Base-by-base conservation (phyloP, 2,329 filamentous ascomycete species). In the Kalmusia sp. region DNA sequence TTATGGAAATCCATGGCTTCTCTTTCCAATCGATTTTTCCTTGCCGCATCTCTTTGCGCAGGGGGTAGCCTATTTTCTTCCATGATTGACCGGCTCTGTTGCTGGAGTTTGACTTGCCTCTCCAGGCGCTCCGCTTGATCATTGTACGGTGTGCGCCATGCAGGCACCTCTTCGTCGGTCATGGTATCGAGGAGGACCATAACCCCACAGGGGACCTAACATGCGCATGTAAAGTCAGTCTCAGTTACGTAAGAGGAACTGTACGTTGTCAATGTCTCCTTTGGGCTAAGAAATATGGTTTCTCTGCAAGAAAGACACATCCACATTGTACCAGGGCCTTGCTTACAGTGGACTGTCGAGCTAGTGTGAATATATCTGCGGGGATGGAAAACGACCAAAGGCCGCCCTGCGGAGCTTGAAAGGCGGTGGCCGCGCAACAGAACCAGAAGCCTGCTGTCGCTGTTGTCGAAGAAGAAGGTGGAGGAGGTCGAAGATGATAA, bases 301-400 rank as follows among this genome's bases (percentile, higher is more conserved):
- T n/a, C n/a, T n/a, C n/a, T n/a, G n/a, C n/a, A n/a, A n/a, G n/a
- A n/a, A n/a, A n/a, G n/a, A n/a, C n/a, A n/a, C n/a, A n/a, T n/a
- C n/a, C n/a, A n/a, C n/a, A n/a, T n/a, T n/a, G n/a, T n/a, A n/a
- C n/a, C n/a, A n/a, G n/a, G n/a, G n/a, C n/a, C n/a, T n/a, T n/a
- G n/a, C n/a, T n/a, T n/a, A n/a, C n/a, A n/a, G 81, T 81, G 15
- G 81, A 79, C 25, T 77, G 78, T 7, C 80, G 76, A 2, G 82
- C 71, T 52, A 87, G 84, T 1, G 72, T 57, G 1, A 85, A 62
- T 4, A 86, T 70, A 3, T 79, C 76, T 17, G 81, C 76, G 0
- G 84, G 83, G 40, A 86, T 84, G 51, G 79, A 78, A 72, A 85
- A 86, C 64, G 82, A 84, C 84, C 84, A 87, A 2, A 87, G 74